Base-by-base conservation (phyloP, 495 filamentous ascomycete genomes). In the Xylaria venustula region DNA sequence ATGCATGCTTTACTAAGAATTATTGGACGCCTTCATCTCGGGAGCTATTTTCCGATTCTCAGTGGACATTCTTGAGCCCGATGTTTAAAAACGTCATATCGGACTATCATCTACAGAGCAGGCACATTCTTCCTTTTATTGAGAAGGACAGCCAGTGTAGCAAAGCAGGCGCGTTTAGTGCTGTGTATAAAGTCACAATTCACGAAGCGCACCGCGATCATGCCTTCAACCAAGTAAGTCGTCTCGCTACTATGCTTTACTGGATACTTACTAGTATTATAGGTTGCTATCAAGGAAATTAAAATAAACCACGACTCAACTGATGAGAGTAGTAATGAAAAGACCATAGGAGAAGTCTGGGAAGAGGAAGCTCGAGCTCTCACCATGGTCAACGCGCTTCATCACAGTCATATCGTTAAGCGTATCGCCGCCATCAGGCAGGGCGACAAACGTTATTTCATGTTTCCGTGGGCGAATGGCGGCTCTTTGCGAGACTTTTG, bases 381-480 rank as follows among this genome's bases (percentile, higher is more conserved):
- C 3, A 7, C n/a, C 7, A 42, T 7, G 40, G 1, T 42, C n/a
- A 42, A n/a, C 40, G 40, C n/a, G 40, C 15, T 42, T n/a, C n/a
- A 42, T 14, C 40, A 42, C n/a, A 1, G 5, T 14, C 1, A 42
- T n/a, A 14, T 42, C 5, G n/a, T 42, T n/a, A 14, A n/a, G 40
- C 19, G 5, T n/a, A 42, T 42, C n/a, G 40, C 40, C 2, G 40
- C 40, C n/a, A 42, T 42, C 19, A 7, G n/a, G 15, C n/a, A 42
- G 19, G 19, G 19, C 3, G 40, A 42, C 40, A 42, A 42, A 7
- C 36, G 45, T 36, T 63, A 45, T 47, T 36, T 67, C 51, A 23
- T 67, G 26, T 67, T 67, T 37, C 57, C 58, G 11, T 64, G 48
- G 49, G 64, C 64, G 6, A 42, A 50, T 32, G 61, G 61, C 3